Base-by-base conservation (phyloP, 2,329 filamentous ascomycete species). In the Penicillium paneum region DNA sequence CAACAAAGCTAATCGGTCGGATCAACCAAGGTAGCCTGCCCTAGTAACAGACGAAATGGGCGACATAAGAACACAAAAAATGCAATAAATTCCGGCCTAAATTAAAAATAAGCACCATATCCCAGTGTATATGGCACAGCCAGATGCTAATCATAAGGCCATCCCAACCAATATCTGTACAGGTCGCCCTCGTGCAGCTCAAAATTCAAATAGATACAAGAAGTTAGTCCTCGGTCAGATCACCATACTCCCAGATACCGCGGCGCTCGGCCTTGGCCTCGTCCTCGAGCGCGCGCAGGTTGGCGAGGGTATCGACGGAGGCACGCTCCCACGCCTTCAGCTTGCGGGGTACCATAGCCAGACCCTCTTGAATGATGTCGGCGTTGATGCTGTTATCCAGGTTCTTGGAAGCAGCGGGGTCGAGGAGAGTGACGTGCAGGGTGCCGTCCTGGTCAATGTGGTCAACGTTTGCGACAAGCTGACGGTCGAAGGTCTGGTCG, bases 191-290 rank as follows among this genome's bases (percentile, higher is more conserved):
- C 36, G 31, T 35, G 43, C 44, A 54, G 55, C 32, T 31, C 38
- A 36, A 52, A 45, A 41, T 32, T 50, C 8, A 49, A 52, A 53
- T 44, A 59, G 36, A 36, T 45, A 53, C 44, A 55, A 15, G 19
- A 44, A 40, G 44, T 52, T 85, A 91, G 69, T 96, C 91, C 78
- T 96, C 92, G 13, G 91, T 96, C 69, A 96, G 81, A 73, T 97
- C 94, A 64, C 94, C 94, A 75, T 97, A 99, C 82, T 99, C 94
- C 92, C 93, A 99, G 83, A 96, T 94, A 40, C 94, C 94, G 62
- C 85, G 80, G 59, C 91, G 84, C 54, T 86, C 85, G 52, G 83
- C 79, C 83, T 95, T 96, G 5, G 93, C 93, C 72, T 87, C 81
- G 34, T 82, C 80, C 79, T 96, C 88, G 48, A 88, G 83, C 72